Evolutionary conservation across 1,139 yeast genomes (phyloP), one percentile per base, ranked within the genome.

Genomic region (Yamadazyma oceani): DNA sequence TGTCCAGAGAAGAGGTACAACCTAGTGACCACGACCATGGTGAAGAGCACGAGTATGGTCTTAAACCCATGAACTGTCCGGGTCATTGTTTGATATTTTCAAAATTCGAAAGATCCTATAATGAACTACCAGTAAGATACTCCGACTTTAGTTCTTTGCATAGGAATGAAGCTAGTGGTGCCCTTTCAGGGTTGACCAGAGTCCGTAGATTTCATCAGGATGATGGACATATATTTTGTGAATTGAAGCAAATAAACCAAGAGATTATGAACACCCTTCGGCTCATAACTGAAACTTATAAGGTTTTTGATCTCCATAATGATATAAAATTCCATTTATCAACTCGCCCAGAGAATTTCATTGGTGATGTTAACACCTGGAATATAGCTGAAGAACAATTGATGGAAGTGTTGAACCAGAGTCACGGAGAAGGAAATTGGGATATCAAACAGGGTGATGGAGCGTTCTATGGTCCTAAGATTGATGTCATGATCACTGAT

Each of bases 31-130:
- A 45, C 4, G 42, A 35, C 23, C 27, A 23, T 21, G 75, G 69
- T 38, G 55, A 65, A 17, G n/a, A n/a, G n/a, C 82, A 79, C 49
- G 80, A 75, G 31, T 87, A 78, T 56, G 96, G 96, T 3, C 70
- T 92, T 44, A 92, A 92, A 60, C 98, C 98, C 17, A 92, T 92
- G 98, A 94, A 92, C 65, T 92, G 98, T 60, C 98, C 99, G 0
- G 97, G 97, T 1, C 99, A 94, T 60, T 94, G 98, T 58, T 60
- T 92, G 41, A 80, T 94, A 48, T 94, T 82, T 67, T 78, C 84
- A 44, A 78, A 82, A 47, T 81, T 85, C 48, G 95, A 89, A 43
- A 79, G 95, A 50, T 86, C 96, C 0, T 88, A 88, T 57, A 79
- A 88, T 45, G 97, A 94, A 52, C 66, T 94, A 40, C 99, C 99